These are phyloP conservation scores for Cladorrhinum sp. DNA, from an alignment of 2,329 filamentous ascomycete species.

Conservation along the genomic window DNA sequence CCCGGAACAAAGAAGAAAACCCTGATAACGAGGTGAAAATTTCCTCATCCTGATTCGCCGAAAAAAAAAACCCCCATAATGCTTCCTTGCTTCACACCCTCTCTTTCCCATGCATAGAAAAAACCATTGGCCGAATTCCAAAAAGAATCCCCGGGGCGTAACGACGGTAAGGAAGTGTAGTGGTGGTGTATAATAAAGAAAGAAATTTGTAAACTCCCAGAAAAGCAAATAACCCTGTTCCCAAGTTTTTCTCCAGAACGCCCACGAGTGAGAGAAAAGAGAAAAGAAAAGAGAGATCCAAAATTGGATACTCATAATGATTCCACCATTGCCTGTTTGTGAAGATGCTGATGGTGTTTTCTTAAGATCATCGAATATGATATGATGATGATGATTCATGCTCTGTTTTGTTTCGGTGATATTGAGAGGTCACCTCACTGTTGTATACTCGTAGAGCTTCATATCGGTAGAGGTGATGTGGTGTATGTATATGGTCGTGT, in stretches of 20 bases:
- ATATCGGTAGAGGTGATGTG: neutral
- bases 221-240: neutral
- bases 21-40: neutral
- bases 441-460: neutral
- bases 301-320: neutral
- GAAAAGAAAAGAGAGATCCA: neutral
- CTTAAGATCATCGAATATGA: neutral
- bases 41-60: too few relatives aligned
- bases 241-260: neutral
- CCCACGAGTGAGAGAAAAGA: neutral
- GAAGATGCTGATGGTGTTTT: neutral
- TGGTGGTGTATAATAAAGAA: too few relatives aligned
- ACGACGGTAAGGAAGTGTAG: constrained; percentile 6
- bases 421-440: neutral
- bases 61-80: neutral
- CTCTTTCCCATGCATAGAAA: neutral
- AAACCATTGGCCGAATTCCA: neutral
- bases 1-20: constrained; percentile 1
- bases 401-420: neutral
- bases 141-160: constrained; percentile 4
- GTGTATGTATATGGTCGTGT: constrained; percentile 7
- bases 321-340: neutral
- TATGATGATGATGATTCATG: neutral
- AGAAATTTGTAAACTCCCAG: neutral
- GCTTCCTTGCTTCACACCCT: neutral